Percentiles rank a stretch among this genome's conserved stretches.
Conservation (phyloP, 768 basidiomycete genomes). For the Leccinellum albellum region DNA sequence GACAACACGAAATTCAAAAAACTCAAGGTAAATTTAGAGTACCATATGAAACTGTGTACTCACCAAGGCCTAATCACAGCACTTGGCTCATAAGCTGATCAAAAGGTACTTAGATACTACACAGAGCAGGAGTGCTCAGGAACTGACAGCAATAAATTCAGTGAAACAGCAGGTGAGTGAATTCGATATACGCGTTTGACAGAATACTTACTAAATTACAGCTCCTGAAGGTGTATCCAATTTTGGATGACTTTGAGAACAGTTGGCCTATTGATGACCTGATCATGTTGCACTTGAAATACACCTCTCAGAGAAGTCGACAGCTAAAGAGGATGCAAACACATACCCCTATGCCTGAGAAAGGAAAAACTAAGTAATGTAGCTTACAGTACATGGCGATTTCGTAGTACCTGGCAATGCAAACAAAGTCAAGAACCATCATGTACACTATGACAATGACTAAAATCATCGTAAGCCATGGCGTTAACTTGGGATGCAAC, state of each 20-base stretch:
- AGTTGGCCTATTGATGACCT: not conserved
- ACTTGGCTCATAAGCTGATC: not conserved
- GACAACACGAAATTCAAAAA: not conserved
- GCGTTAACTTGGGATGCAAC: no score
- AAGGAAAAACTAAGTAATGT: not conserved
- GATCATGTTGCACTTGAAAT: not conserved
- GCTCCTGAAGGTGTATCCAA: not conserved
- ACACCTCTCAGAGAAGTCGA: not conserved
- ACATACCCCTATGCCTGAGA: not conserved
- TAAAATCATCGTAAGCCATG: no score
- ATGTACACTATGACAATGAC: no score
- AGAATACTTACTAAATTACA: not conserved
- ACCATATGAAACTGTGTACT: not conserved
- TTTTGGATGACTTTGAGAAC: not conserved
- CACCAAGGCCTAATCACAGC: not conserved
- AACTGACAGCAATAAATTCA: not conserved
- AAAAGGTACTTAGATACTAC: not conserved
- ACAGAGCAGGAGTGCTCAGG: not conserved
- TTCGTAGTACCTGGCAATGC: not conserved
- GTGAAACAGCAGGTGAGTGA: not conserved
- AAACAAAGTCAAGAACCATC: no score
- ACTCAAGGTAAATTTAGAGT: not conserved
- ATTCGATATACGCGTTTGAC: not conserved
- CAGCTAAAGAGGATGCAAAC: not conserved
- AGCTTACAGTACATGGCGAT: not conserved